Evolutionary conservation across 805 yeast genomes (phyloP).

Genomic region (Candida nanaspora): DNA sequence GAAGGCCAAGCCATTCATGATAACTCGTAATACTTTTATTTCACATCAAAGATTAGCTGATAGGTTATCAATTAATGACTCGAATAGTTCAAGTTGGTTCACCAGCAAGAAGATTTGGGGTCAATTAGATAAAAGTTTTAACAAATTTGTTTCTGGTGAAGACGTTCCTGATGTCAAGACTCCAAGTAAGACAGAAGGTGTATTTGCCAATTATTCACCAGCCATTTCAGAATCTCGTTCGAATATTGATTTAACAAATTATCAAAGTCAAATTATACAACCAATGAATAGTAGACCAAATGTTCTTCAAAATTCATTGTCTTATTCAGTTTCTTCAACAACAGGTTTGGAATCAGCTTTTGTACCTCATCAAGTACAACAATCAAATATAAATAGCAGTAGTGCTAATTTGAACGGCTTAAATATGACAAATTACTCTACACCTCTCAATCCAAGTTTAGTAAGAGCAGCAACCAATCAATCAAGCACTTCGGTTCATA

Average conservation of each 20-base stretch:
- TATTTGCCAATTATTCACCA: conserved; percentile 68
- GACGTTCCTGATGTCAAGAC: conserved; percentile 33
- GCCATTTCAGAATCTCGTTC: conserved; percentile 53
- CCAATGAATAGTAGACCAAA: conserved; percentile 5
- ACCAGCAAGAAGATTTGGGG: conserved; percentile 82
- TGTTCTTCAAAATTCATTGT: no score
- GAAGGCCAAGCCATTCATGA: conserved; percentile 29
- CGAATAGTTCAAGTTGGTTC: conserved; percentile 53
- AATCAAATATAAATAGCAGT: not conserved
- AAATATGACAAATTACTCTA: not conserved
- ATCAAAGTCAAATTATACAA: not conserved
- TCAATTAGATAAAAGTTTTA: conserved; percentile 72
- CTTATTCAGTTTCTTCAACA: conserved; percentile 18
- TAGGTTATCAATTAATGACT: conserved; percentile 36
- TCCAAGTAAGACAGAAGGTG: conserved; percentile 36
- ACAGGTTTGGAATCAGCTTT: no score
- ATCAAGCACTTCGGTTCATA: not conserved
- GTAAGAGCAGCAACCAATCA: not conserved
- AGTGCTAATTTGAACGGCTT: not conserved
- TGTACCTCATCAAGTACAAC: not conserved
- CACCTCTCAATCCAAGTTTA: not conserved
- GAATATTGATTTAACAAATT: conserved; percentile 22
- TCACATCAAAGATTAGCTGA: conserved; percentile 33
- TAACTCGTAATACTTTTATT: conserved; percentile 25
- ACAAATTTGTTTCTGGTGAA: conserved; percentile 82